Evolutionary conservation across 208 protist genomes (phyloP).

Genomic region (Leishmania tropica): DNA sequence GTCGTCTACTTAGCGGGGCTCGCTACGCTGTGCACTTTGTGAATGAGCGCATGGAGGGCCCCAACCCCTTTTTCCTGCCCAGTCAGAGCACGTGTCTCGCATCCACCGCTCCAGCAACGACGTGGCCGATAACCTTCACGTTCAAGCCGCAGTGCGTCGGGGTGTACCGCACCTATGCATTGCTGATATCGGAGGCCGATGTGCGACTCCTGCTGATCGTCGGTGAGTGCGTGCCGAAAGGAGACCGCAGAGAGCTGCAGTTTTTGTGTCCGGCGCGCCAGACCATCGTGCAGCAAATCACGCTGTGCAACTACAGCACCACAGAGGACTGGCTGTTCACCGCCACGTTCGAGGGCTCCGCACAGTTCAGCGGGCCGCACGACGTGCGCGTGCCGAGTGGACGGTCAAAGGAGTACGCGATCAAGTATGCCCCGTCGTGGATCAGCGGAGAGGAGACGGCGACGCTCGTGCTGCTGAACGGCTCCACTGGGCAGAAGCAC

Average conservation of each 20-base stretch:
- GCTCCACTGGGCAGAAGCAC: slow-evolving; percentile 81
- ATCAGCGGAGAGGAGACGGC: slow-evolving; percentile 60
- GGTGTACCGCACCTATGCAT: slow-evolving; percentile 73
- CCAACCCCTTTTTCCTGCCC: slow-evolving; percentile 83
- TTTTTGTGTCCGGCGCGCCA: slow-evolving; percentile 90
- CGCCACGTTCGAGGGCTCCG: slow-evolving; percentile 71
- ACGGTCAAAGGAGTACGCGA: slow-evolving; percentile 73
- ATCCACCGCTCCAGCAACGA: slow-evolving; percentile 7
- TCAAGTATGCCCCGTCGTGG: slow-evolving; percentile 90
- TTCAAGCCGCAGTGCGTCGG: slow-evolving; percentile 89
- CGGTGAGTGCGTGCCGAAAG: slow-evolving; percentile 79
- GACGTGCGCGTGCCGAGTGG: slow-evolving; percentile 82
- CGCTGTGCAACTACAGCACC: slow-evolving; percentile 78
- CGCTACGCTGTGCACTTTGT: slow-evolving; percentile 67
- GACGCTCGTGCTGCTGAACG: slow-evolving; percentile 85
- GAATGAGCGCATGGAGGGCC: slow-evolving; percentile 72
- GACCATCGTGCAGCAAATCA: slow-evolving; percentile 89
- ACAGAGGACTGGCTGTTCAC: slow-evolving; percentile 86
- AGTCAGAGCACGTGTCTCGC: slow-evolving; percentile 29
- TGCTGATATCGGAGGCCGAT: slow-evolving; percentile 87
- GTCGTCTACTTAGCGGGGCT: slow-evolving; percentile 24
- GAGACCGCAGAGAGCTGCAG: slow-evolving; percentile 75
- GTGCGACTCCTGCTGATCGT: slow-evolving; percentile 83
- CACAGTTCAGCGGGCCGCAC: slow-evolving; percentile 77
- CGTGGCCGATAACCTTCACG: slow-evolving; percentile 47